These are phyloP conservation scores for Phaeosphaeria sp. DNA, from an alignment of 2,329 filamentous ascomycete genomes.

Conservation along the genomic window DNA sequence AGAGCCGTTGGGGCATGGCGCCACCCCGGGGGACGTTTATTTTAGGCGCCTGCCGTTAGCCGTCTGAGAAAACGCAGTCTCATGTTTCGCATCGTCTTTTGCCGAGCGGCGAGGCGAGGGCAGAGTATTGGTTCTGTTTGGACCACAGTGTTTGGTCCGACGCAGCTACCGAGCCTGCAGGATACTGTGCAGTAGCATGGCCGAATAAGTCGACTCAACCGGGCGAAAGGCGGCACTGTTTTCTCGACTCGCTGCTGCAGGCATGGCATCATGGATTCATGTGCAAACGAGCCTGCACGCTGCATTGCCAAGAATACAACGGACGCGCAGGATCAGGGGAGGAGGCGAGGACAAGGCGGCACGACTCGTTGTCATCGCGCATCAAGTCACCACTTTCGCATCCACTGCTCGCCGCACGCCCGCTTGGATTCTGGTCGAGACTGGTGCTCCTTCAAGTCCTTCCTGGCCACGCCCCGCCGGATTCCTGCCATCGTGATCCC, in stretches of 20 bases:
- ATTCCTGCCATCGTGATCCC: slow-evolving; percentile 17
- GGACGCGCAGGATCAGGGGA: slow-evolving; percentile 16
- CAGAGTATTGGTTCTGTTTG: neutral
- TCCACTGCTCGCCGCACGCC: slow-evolving; percentile 14
- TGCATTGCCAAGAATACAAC: slow-evolving; percentile 18
- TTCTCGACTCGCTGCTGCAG: slow-evolving; percentile 7
- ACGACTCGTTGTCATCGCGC: slow-evolving; percentile 7
- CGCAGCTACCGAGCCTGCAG: too few relatives aligned
- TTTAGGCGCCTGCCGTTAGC: slow-evolving; percentile 29
- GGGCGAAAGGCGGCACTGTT: neutral
- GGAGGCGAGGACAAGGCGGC: neutral
- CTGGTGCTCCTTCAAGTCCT: neutral
- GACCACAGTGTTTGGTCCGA: neutral
- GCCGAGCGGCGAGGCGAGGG: neutral
- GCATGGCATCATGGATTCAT: slow-evolving; percentile 20
- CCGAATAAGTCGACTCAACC: neutral
- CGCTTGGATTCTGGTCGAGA: slow-evolving; percentile 5
- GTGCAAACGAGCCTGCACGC: slow-evolving; percentile 5
- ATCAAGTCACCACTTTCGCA: neutral
- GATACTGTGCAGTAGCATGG: neutral
- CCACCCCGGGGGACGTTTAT: slow-evolving; percentile 17
- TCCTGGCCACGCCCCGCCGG: slow-evolving; percentile 5
- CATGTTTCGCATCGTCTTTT: slow-evolving; percentile 25
- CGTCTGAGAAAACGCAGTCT: slow-evolving; percentile 14
- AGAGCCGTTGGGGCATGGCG: neutral